A percentile compares a stretch with the other conserved stretches of the same genome.
Conservation (phyloP, 345 rosid genomes). For the Nasturtium officinale region DNA sequence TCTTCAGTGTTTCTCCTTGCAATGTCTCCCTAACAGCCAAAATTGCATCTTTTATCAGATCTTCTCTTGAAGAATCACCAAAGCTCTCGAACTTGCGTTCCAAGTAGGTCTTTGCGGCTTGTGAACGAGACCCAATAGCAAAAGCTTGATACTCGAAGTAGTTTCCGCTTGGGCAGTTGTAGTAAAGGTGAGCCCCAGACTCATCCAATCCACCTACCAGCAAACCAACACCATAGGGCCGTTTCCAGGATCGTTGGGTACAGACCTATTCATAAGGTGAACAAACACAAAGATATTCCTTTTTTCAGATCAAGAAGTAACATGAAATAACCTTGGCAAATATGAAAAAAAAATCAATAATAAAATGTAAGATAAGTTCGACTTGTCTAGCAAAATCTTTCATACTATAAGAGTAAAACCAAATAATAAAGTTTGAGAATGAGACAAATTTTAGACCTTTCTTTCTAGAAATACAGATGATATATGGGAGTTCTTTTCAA, state of each 20-base stretch:
- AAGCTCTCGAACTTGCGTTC: conserved; percentile 86
- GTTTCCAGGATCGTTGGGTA: conserved; percentile 98
- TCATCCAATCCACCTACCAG: conserved; percentile 93
- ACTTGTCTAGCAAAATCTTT: background rate
- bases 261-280: conserved; percentile 65
- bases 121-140: conserved; percentile 98
- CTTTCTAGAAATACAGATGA: background rate
- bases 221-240: conserved; percentile 96
- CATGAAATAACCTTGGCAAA: background rate
- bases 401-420: background rate
- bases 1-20: conserved; percentile 91
- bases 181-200: conserved; percentile 94
- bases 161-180: conserved; percentile 99
- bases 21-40: conserved; percentile 91
- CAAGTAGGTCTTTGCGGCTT: conserved; percentile 97
- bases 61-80: conserved; percentile 73
- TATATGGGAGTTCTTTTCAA: background rate
- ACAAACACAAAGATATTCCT: conserved; percentile 13
- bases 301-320: conserved; percentile 2
- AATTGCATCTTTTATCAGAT: conserved; percentile 86
- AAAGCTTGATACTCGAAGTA: conserved; percentile 97
- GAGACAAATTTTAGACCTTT: background rate
- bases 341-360: too few species aligned
- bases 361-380: background rate
- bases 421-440: background rate